Percentiles rank a stretch among this genome's conserved stretches.
Conservation (phyloP, 108 stramenopile genomes). For the Pseudonitzschia multiseries region DNA sequence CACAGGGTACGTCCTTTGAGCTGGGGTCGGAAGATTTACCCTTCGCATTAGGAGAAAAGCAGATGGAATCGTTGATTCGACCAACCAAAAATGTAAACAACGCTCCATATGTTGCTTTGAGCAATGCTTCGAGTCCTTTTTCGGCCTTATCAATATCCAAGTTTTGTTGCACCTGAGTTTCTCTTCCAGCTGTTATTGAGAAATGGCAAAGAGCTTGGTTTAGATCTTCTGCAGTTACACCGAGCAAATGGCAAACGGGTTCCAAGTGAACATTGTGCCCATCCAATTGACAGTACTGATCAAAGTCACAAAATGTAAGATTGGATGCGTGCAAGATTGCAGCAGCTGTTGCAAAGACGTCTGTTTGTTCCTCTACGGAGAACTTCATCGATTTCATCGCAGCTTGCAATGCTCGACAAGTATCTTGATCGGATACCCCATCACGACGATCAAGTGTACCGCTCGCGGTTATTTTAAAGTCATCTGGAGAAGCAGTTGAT, state of each 20-base stretch:
- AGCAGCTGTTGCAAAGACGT: slow-evolving; percentile 64
- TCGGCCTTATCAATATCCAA: slow-evolving; percentile 76
- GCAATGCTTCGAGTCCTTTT: slow-evolving; percentile 89
- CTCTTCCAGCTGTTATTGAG: slow-evolving; percentile 72
- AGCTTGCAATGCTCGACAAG: slow-evolving; percentile 55
- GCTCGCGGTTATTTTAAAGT: slow-evolving; percentile 71
- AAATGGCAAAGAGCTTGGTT: slow-evolving; percentile 75
- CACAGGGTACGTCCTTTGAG: slow-evolving; percentile 24
- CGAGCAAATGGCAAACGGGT: slow-evolving; percentile 65
- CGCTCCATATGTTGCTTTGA: slow-evolving; percentile 91
- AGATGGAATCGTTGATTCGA: slow-evolving; percentile 83
- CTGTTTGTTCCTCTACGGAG: slow-evolving; percentile 47
- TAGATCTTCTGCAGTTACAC: slow-evolving; percentile 69
- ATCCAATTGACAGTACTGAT: slow-evolving; percentile 56
- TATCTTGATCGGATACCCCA: slow-evolving; percentile 79
- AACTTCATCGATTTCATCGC: slow-evolving; percentile 65
- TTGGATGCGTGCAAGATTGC: slow-evolving; percentile 90
- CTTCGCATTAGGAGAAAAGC: slow-evolving; percentile 21
- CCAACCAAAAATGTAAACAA: slow-evolving; percentile 82
- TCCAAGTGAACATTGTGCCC: slow-evolving; percentile 60
- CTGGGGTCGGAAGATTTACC: not conserved
- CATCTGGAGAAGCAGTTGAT: slow-evolving; percentile 56
- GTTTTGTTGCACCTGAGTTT: slow-evolving; percentile 50
- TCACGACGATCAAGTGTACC: slow-evolving; percentile 82
- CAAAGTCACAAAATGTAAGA: slow-evolving; percentile 64